Base-by-base conservation (phyloP, 1,284 basidiomycete species). In the Stygiomarasmius scandens region DNA sequence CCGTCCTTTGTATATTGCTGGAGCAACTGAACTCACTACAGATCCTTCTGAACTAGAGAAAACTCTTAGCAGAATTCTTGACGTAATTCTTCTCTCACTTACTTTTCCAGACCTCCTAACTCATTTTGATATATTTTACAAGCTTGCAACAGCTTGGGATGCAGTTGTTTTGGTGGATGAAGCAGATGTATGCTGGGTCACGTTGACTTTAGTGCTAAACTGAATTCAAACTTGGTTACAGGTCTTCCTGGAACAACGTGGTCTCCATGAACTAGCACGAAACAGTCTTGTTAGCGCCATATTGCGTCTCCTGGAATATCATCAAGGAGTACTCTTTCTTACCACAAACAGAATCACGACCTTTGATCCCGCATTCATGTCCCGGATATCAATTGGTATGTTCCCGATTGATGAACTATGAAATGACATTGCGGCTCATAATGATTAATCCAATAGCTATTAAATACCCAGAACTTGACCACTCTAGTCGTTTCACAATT, bases 301-400 rank as follows among this genome's bases (percentile, higher is more conserved):
- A 22, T 62, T 68, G 16, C 63, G 66, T 20, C 50, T 61, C 24
- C 49, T 65, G 27, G 64, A 65, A 38, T 65, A 64, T 32, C 63
- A 64, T 47, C 61, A 60, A 8, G 70, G 70, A 5, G 63, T 70
- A 20, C 57, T 71, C n/a, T 67, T 72, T 58, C 62, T 72, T 45
- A 72, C 70, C 6, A 72, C 70, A 5, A 72, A 71, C 59, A 58
- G 68, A 20, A 65, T 72, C 49, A 63, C 66, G 25, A 57, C 59
- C 10, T 68, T 71, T 55, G 70, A 72, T 51, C 60, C 64, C 25
- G 69, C 70, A 20, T 72, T 72, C 60, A 57, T 67, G 47, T 66
- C 64, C 22, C 61, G 70, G 12, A 65, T 71, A 56, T 66, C 64
- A 27, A 60, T 70, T 25, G 63, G 63, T 65, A 10, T 12, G 60